Base-by-base conservation (phyloP, 345 rosid species). In the Pelargonium nanum region DNA sequence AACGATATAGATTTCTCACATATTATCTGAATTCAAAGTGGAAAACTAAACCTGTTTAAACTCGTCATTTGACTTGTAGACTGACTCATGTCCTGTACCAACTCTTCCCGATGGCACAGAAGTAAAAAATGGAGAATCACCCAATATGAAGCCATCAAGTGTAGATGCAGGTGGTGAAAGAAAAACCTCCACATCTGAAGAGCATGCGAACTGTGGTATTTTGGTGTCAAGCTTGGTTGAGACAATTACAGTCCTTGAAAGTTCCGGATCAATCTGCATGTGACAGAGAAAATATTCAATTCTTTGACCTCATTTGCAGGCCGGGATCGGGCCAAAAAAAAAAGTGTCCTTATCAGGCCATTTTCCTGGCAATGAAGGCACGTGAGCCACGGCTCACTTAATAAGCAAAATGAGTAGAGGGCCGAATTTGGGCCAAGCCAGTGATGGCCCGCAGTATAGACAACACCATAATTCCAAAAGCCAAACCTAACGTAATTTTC, bases 31-130 rank as follows among this genome's bases (percentile, higher is more conserved):
- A 55, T 63, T 10, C 23, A n/a, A 48, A 6, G 20, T 20, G 19
- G 55, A 24, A 48, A 44, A 15, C 22, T 32, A 73, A 51, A 91
- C 98, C 96, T 84, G 87, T 78, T 91, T 86, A 74, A 91, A 91
- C 60, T 88, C 98, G 30, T 91, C 87, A 61, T 91, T 86, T 23
- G 96, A 81, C 54, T 71, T 70, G 77, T 83, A 88, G 30, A 88
- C 85, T 55, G 96, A 77, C 61, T 86, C 96, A 58, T 77, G 85
- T 63, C 74, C 88, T 51, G 70, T 60, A 56, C 98, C 95, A 61
- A 91, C 98, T 73, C 98, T 83, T 76, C 96, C 98, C 20, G 98
- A 91, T 66, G 98, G 98, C 71, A 91, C 95, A 44, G 98, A 88
- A 58, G 98, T 91, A 66, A 91, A 91, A 72, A 88, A 91, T 5